Evolutionary conservation across 2,329 filamentous ascomycete species (phyloP).

Genomic region (Aspergillus pseudoviridinutans): DNA sequence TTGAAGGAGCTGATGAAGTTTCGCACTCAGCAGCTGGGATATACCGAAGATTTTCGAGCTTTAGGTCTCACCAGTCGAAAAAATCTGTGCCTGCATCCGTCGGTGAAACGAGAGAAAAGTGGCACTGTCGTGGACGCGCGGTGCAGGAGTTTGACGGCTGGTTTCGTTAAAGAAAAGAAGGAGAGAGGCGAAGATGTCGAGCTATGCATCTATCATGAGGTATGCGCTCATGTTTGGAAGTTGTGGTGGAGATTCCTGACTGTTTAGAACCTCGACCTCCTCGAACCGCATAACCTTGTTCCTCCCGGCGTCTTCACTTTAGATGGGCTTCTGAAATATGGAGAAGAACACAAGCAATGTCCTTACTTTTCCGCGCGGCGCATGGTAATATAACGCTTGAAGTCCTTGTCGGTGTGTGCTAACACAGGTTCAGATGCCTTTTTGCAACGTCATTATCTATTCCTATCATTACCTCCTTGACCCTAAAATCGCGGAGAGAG

Average conservation of each 20-base stretch:
- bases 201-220: conserved; percentile 91
- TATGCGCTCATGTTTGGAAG: conserved; percentile 35
- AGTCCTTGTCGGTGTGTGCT: conserved; percentile 6
- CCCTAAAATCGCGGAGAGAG: conserved; percentile 93
- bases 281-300: conserved; percentile 91
- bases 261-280: conserved; percentile 76
- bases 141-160: conserved; percentile 90
- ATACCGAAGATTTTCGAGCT: conserved; percentile 87
- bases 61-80: conserved; percentile 93
- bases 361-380: conserved; percentile 93
- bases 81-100: conserved; percentile 93
- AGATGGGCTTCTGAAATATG: conserved; percentile 81
- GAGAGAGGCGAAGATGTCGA: conserved; percentile 92
- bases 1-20: conserved; percentile 94
- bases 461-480: conserved; percentile 98
- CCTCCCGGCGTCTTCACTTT: conserved; percentile 95
- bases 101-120: conserved; percentile 94
- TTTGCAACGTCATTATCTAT: conserved; percentile 99
- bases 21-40: conserved; percentile 79
- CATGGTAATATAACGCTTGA: conserved; percentile 59
- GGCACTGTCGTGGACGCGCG: conserved; percentile 91
- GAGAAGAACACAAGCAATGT: conserved; percentile 93
- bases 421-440: conserved; percentile 70
- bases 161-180: conserved; percentile 97
- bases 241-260: conserved; percentile 16